These are phyloP conservation scores for Boletus bicolor DNA, from an alignment of 768 basidiomycete species.

Conservation along the genomic window DNA sequence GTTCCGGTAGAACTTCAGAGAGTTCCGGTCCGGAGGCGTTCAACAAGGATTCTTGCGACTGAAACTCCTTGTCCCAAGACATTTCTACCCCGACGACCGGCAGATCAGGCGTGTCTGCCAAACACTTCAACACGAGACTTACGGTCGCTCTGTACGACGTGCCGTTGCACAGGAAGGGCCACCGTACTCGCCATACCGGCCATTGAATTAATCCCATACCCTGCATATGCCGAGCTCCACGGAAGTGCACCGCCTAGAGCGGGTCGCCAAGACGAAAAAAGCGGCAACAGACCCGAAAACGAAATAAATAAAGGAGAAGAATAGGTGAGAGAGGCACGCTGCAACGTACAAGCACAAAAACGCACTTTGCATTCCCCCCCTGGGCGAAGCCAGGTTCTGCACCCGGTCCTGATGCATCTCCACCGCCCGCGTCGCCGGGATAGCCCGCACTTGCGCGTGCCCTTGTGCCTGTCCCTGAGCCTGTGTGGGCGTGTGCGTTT, in stretches of 20 bases:
- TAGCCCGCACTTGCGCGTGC: slow-evolving; percentile 3
- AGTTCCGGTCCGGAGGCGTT: slow-evolving; percentile 16
- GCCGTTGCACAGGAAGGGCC: slow-evolving; percentile 19
- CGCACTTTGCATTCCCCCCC: slow-evolving; percentile 19
- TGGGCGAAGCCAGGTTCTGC: slow-evolving; percentile 3
- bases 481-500: neutral
- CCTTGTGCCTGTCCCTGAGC: slow-evolving; percentile 7
- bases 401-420: slow-evolving; percentile 12
- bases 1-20: slow-evolving; percentile 7
- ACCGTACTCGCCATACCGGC: slow-evolving; percentile 22
- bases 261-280: neutral
- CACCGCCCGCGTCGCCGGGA: neutral
- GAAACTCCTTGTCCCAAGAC: slow-evolving; percentile 66
- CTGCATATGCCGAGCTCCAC: slow-evolving; percentile 39
- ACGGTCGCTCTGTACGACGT: slow-evolving; percentile 42
- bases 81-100: slow-evolving; percentile 10
- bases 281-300: neutral
- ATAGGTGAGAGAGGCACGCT: slow-evolving; percentile 3
- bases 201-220: slow-evolving; percentile 41
- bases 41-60: slow-evolving; percentile 48
- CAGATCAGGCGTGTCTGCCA: neutral
- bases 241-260: slow-evolving; percentile 35
- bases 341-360: neutral
- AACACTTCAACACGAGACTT: slow-evolving; percentile 18
- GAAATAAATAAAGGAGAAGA: neutral